Evolutionary conservation across 2,329 filamentous ascomycete genomes (phyloP).

Genomic region (Rhexocercosporidium sp.): DNA sequence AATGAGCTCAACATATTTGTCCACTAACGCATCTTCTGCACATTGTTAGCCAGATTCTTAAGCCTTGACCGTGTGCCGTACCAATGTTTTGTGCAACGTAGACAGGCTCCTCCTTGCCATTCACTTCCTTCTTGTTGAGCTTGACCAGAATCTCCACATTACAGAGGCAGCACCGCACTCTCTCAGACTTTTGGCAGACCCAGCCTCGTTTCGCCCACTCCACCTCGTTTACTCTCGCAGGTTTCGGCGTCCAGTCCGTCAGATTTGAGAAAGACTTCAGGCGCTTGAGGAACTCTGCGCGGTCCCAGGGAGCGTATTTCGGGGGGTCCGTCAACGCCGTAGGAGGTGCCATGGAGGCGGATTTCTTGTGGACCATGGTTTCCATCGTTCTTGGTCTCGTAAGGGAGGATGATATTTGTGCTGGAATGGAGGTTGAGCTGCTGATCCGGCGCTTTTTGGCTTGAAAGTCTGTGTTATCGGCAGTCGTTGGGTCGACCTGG

Average conservation of each 20-base stretch:
- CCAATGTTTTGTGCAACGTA: conserved; percentile 66
- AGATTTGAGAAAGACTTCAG: conserved; percentile 90
- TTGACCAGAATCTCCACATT: conserved; percentile 84
- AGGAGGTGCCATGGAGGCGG: conserved; percentile 30
- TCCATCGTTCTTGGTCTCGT: conserved; percentile 20
- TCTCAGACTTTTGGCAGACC: conserved; percentile 83
- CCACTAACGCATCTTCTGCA: conserved; percentile 68
- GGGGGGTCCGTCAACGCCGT: conserved; percentile 48
- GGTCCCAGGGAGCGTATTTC: conserved; percentile 86
- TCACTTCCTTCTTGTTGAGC: conserved; percentile 65
- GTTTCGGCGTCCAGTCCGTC: conserved; percentile 93
- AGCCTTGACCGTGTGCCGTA: conserved; percentile 30
- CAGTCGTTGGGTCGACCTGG: conserved; percentile 42
- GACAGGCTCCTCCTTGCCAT: conserved; percentile 59
- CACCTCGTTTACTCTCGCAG: conserved; percentile 82
- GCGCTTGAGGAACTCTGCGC: conserved; percentile 78
- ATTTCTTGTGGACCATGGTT: conserved; percentile 36
- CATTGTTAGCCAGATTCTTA: conserved; percentile 30
- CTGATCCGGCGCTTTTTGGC: conserved; percentile 41
- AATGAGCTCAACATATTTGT: conserved; percentile 77
- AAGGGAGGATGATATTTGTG: conserved; percentile 13
- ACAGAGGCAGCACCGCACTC: conserved; percentile 85
- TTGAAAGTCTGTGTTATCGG: conserved; percentile 28
- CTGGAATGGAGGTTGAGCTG: conserved; percentile 20
- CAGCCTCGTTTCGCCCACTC: conserved; percentile 95